Conservation (phyloP, 2,329 filamentous ascomycete species). For the Sclerotinia nivalis region DNA sequence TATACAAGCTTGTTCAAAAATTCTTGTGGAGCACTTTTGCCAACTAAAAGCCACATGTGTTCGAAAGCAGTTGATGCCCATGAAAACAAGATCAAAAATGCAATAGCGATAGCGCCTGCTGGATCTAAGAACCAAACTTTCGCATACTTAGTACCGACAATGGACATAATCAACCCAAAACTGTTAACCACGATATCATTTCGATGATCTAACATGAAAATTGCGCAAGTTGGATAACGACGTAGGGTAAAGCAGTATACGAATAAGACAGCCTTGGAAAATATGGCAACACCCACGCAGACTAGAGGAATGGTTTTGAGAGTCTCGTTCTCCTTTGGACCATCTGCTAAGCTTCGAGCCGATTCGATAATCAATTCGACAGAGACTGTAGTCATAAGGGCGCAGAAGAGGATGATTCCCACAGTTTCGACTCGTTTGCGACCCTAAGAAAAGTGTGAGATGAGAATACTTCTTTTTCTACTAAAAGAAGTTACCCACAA, state of each 20-base stretch:
- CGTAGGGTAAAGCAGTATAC: slow-evolving; percentile 90
- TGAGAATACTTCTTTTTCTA: too few relatives aligned
- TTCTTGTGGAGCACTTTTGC: slow-evolving; percentile 80
- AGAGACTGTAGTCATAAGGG: slow-evolving; percentile 91
- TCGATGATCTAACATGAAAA: slow-evolving; percentile 94
- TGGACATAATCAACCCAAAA: slow-evolving; percentile 84
- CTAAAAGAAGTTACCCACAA: slow-evolving; percentile 7
- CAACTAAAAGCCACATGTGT: slow-evolving; percentile 90
- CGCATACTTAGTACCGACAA: slow-evolving; percentile 82
- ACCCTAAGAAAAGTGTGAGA: slow-evolving; percentile 13
- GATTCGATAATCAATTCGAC: slow-evolving; percentile 92
- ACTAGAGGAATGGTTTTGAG: slow-evolving; percentile 78
- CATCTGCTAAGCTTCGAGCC: slow-evolving; percentile 64
- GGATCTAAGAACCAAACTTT: slow-evolving; percentile 87
- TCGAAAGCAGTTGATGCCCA: slow-evolving; percentile 85
- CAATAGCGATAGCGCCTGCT: slow-evolving; percentile 83
- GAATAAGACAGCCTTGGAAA: slow-evolving; percentile 80
- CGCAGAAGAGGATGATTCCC: slow-evolving; percentile 95
- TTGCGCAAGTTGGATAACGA: slow-evolving; percentile 86
- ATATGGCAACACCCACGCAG: slow-evolving; percentile 73
- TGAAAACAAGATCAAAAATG: slow-evolving; percentile 71
- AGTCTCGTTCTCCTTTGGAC: slow-evolving; percentile 47
- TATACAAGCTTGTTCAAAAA: slow-evolving; percentile 95
- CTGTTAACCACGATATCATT: slow-evolving; percentile 98
- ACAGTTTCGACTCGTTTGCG: slow-evolving; percentile 78